Conservation (phyloP, 352 stramenopile genomes). For the Phytophthora pisi region DNA sequence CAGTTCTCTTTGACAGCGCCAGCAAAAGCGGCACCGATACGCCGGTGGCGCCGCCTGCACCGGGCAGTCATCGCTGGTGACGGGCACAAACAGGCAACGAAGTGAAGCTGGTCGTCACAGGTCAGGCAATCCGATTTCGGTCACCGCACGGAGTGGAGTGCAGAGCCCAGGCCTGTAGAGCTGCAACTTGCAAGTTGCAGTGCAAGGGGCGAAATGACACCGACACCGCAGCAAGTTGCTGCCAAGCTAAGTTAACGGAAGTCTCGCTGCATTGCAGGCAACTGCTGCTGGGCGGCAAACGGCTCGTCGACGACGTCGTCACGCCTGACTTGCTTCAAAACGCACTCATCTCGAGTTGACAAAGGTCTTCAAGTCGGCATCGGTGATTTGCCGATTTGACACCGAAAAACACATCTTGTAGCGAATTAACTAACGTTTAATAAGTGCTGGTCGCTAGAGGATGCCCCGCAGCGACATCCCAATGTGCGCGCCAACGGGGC, state of each 20-base stretch:
- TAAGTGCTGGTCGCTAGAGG: constrained; percentile 9
- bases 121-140: constrained; percentile 11
- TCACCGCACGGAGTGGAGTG: neutral
- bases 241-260: too few relatives aligned
- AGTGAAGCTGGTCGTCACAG: constrained; percentile 15
- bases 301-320: neutral
- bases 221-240: neutral
- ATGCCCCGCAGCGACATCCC: constrained; percentile 32
- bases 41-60: neutral
- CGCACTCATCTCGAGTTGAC: constrained; percentile 14
- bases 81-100: constrained; percentile 7
- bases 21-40: too few relatives aligned
- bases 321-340: neutral
- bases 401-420: constrained; percentile 1
- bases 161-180: neutral
- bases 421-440: neutral
- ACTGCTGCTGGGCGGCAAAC: neutral
- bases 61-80: neutral
- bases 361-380: constrained; percentile 12
- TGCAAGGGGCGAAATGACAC: neutral
- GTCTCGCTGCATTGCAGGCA: too few relatives aligned
- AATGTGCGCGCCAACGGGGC: constrained; percentile 15
- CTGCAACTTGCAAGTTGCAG: neutral
- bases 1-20: too few relatives aligned
- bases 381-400: constrained; percentile 9